Evolutionary conservation across 257 asterid species (phyloP).

Genomic region (Pogostemon cablin): DNA sequence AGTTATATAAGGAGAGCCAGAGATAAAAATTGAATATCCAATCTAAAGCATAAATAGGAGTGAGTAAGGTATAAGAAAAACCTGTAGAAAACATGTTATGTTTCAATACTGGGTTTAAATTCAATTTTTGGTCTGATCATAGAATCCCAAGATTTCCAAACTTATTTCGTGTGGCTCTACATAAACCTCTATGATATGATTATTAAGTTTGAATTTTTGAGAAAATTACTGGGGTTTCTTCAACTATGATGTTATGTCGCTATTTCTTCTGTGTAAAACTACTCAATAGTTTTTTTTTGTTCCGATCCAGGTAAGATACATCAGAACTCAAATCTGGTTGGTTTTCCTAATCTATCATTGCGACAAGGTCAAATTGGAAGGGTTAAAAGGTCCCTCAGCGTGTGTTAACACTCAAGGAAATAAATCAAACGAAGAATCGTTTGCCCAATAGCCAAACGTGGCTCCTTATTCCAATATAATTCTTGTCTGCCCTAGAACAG

Average conservation of each 20-base stretch:
- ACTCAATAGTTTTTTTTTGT: constrained; percentile 22
- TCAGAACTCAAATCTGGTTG: constrained; percentile 35
- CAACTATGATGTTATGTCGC: background rate
- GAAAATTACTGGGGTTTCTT: constrained; percentile 1
- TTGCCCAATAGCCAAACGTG: no score
- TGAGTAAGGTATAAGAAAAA: background rate
- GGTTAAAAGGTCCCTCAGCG: constrained; percentile 49
- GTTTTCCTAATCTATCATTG: constrained; percentile 35
- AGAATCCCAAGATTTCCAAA: background rate
- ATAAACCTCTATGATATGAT: background rate
- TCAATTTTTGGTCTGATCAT: background rate
- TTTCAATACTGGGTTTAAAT: background rate
- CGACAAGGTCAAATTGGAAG: constrained; percentile 41
- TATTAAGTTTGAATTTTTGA: background rate
- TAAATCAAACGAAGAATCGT: no score
- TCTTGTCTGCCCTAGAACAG: no score
- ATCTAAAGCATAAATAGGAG: background rate
- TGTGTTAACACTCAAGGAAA: no score
- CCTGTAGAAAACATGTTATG: background rate
- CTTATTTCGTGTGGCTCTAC: background rate
- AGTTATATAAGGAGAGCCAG: no score
- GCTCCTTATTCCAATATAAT: no score
- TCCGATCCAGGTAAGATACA: constrained; percentile 42
- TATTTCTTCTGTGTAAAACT: constrained; percentile 6
- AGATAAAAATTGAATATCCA: no score